These are phyloP conservation scores for Arabis alpina DNA, from an alignment of 345 rosid genomes.

Conservation along the genomic window DNA sequence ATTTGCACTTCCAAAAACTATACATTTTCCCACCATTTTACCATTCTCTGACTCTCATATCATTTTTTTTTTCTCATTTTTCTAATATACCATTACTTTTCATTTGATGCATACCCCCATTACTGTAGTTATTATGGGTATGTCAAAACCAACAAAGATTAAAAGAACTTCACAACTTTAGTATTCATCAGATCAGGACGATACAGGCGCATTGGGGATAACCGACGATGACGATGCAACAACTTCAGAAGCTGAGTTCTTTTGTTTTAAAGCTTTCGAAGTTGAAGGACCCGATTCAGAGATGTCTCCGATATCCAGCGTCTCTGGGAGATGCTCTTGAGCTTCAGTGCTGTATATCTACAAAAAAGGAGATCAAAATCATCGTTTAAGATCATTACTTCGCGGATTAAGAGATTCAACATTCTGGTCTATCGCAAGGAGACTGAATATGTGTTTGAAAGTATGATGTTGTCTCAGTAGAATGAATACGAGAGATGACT, in stretches of 20 bases:
- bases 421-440: no score
- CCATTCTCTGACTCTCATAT: constrained; percentile 20
- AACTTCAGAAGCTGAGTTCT: constrained; percentile 48
- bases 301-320: constrained; percentile 78
- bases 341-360: constrained; percentile 58
- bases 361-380: constrained; percentile 19
- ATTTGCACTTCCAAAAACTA: constrained; percentile 31
- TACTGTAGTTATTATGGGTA: constrained; percentile 39
- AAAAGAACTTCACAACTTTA: constrained; percentile 3
- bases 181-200: constrained; percentile 36
- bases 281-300: constrained; percentile 50
- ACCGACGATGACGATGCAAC: constrained; percentile 56
- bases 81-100: constrained; percentile 12
- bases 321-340: constrained; percentile 67
- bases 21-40: constrained; percentile 10
- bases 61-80: no score
- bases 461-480: no score
- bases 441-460: no score
- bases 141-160: constrained; percentile 4
- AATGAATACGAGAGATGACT: background rate
- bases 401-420: background rate
- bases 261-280: constrained; percentile 52
- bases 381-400: constrained; percentile 2
- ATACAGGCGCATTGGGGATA: constrained; percentile 36
- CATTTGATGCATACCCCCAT: constrained; percentile 8